Evolutionary conservation across 768 basidiomycete species (phyloP), one percentile per base, ranked within the genome.

Genomic region (Mycena metata): DNA sequence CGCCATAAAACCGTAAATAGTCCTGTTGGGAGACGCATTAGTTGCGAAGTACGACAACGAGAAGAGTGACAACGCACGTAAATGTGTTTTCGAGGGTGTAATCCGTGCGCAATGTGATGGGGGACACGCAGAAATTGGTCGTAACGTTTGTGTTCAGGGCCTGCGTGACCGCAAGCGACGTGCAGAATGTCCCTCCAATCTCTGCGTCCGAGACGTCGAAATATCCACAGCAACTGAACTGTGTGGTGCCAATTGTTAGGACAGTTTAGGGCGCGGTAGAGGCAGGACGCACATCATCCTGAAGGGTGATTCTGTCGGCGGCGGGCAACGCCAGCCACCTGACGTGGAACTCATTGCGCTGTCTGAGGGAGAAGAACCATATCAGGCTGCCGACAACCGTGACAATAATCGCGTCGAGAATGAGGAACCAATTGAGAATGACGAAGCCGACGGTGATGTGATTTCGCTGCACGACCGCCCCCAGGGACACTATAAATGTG

Each of bases 141-240:
- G 78, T 73, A 39, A 82, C 77, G 21, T 78, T 82, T 21, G 78
- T 51, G 72, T 83, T 82, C 55, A 58, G 56, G 30, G 26, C 30
- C 5, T 46, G 26, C 10, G 57, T n/a, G 12, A 42, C 24, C 8
- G 57, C 26, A 9, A 30, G 24, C 24, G 26, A n/a, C 19, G 24
- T 17, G 78, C 93, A 94, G 76, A 90, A 90, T 6, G 63, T 77
- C 41, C 91, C 90, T n/a, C 88, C 89, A 54, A 90, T 81, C 67
- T 85, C 88, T 39, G 85, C 84, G 5, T 82, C 86, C 3, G 87
- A 87, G 23, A 88, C 87, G 69, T 87, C 88, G 76, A 92, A 92
- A 79, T 95, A 97, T 19, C 96, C 96, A 73, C 96, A 97, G 81
- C 96, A 96, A 63, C 80, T 77, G 72, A 95, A 84, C 95, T 96